A percentile compares a stretch with the other conserved stretches of the same genome.
Conservation (phyloP, 2,329 filamentous ascomycete genomes). For the Penicillium fuscoglaucum region DNA sequence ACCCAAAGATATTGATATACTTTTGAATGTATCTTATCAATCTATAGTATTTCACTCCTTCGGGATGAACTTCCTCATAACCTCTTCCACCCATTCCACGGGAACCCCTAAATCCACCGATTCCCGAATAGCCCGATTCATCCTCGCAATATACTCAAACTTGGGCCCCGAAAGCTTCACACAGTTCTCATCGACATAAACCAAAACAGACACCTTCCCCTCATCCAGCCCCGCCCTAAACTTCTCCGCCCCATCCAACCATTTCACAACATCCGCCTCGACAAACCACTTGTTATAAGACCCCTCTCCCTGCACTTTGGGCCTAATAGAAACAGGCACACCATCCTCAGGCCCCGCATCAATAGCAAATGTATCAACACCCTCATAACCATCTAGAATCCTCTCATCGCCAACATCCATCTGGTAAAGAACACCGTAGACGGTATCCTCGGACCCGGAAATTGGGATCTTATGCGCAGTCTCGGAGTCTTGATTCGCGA, state of each 20-base stretch:
- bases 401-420: slow-evolving; percentile 40
- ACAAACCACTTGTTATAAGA: slow-evolving; percentile 44
- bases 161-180: slow-evolving; percentile 35
- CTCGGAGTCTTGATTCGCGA: slow-evolving; percentile 20
- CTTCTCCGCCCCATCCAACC: slow-evolving; percentile 31
- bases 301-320: slow-evolving; percentile 35
- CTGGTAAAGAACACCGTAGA: slow-evolving; percentile 45
- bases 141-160: slow-evolving; percentile 43
- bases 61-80: slow-evolving; percentile 43
- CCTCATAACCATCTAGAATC: slow-evolving; percentile 43
- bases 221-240: slow-evolving; percentile 7
- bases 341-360: background rate
- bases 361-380: slow-evolving; percentile 30
- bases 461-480: slow-evolving; percentile 22
- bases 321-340: slow-evolving; percentile 24
- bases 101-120: slow-evolving; percentile 38
- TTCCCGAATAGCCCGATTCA: slow-evolving; percentile 47
- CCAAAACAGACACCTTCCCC: slow-evolving; percentile 31
- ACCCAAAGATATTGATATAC: background rate
- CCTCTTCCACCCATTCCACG: slow-evolving; percentile 37
- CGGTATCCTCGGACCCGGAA: slow-evolving; percentile 29
- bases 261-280: slow-evolving; percentile 30
- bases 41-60: slow-evolving; percentile 3
- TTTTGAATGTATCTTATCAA: background rate
- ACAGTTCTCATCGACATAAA: slow-evolving; percentile 46